phyloP scores from a whole-genome alignment of 345 rosid species.

The Pugionium cornutum region DNA sequence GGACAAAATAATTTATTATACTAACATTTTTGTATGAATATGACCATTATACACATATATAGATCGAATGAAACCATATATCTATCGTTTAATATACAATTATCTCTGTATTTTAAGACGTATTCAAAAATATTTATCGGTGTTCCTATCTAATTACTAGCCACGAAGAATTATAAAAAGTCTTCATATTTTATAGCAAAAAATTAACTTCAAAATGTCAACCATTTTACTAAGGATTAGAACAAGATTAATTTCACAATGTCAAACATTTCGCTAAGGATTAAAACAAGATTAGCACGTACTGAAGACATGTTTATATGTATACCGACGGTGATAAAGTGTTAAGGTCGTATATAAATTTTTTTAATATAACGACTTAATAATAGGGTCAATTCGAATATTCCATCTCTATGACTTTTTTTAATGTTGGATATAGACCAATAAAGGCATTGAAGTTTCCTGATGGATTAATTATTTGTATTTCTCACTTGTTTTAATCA shows the following conservation, averaged over 20 bases:
- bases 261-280: slow-evolving; percentile 27
- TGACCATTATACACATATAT: too few relatives aligned
- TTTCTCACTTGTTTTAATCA: slow-evolving; percentile 24
- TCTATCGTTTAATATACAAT: too few relatives aligned
- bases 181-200: slow-evolving; percentile 11
- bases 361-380: slow-evolving; percentile 31
- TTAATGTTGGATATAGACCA: slow-evolving; percentile 12
- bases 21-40: too few relatives aligned
- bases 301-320: slow-evolving; percentile 27
- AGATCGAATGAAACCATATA: too few relatives aligned
- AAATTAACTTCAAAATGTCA: slow-evolving; percentile 14
- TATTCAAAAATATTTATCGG: too few relatives aligned
- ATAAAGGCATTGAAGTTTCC: slow-evolving; percentile 18
- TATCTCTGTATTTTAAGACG: too few relatives aligned
- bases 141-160: too few relatives aligned
- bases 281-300: slow-evolving; percentile 40
- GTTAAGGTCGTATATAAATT: slow-evolving; percentile 2
- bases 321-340: slow-evolving; percentile 6
- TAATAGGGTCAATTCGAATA: slow-evolving; percentile 21
- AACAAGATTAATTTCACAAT: slow-evolving; percentile 13
- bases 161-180: slow-evolving; percentile 8
- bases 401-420: slow-evolving; percentile 19
- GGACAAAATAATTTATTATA: too few relatives aligned
- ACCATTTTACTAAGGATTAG: not conserved
- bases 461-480: slow-evolving; percentile 12